Evolutionary conservation across 768 basidiomycete genomes (phyloP).

Genomic region (Suillus hirtellus): DNA sequence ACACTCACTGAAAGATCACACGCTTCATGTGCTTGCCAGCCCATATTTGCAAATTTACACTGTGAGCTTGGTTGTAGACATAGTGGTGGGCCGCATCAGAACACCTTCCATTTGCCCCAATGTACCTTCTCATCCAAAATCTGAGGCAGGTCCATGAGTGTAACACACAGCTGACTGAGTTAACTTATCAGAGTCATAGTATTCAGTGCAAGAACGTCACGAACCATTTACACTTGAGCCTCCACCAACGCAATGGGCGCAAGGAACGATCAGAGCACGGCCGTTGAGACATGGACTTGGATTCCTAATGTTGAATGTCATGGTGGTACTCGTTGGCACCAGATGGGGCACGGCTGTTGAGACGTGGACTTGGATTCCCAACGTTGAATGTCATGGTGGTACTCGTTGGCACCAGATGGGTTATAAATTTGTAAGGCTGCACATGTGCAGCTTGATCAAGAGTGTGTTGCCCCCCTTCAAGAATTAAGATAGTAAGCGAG

Average conservation of each 20-base stretch:
- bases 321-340: constrained; percentile 19
- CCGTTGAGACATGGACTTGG: constrained; percentile 18
- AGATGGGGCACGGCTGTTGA: constrained; percentile 23
- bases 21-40: constrained; percentile 37
- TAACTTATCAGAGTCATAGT: neutral
- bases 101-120: constrained; percentile 40
- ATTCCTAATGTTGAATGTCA: constrained; percentile 15
- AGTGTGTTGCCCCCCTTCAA: constrained; percentile 27
- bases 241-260: constrained; percentile 27
- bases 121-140: constrained; percentile 45
- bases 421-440: constrained; percentile 20
- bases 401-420: constrained; percentile 18
- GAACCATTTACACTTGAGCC: constrained; percentile 26
- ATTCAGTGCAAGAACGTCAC: neutral
- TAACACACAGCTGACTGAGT: constrained; percentile 19
- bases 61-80: constrained; percentile 35
- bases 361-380: constrained; percentile 14
- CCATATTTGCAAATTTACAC: constrained; percentile 31
- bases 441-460: constrained; percentile 20
- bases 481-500: constrained; percentile 27
- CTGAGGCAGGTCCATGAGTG: constrained; percentile 26
- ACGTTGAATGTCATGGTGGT: constrained; percentile 19
- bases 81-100: constrained; percentile 36
- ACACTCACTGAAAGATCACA: constrained; percentile 36
- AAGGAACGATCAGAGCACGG: constrained; percentile 15